Evolutionary conservation across 305 asterid species (phyloP), one percentile per base, ranked within the genome.

Genomic region (Coffea humblotiana): DNA sequence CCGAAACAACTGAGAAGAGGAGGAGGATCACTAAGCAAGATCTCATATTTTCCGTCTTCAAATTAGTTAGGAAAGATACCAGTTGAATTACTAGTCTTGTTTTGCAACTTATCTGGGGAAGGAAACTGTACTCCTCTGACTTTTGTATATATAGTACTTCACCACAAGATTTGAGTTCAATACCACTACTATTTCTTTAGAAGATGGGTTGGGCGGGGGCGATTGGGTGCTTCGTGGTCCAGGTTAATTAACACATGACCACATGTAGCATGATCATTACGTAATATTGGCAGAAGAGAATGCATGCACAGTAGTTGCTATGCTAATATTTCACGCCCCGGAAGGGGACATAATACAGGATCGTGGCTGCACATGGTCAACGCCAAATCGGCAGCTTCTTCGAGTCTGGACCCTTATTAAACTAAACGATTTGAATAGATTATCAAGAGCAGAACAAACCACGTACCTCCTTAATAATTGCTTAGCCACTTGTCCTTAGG

Each of bases 1-100:
- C 97, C 88, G 85, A 66, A 56, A 86, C 37, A 69, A 90, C 84
- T 63, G 87, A 86, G 83, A 91, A 79, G 78, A 91, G 73, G 77
- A 90, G 61, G 77, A 83, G 8, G 77, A 87, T 65, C 82, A 84
- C 78, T 60, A 87, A 74, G 82, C 65, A 48, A 79, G 88, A 71
- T 83, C 87, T 88, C 86, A 77, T 86, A 56, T 76, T 84, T 69
- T 77, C 45, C 58, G 72, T 72, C 45, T 68, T 60, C 67, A 35
- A 56, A 60, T 77, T 43, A 40, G 25, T 77, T 43, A 40, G 25
- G 37, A 25, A 6, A 8, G 29, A 1, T 10, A 40, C 43, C n/a
- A 8, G 72, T 11, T 74, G 75, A 77, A 29, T 8, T 1, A 52
- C 49, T 45, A 13, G 37, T 64, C n/a, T 51, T 12, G 0, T 21